Percentiles rank a stretch among this genome's conserved stretches.
phyloP scores from a whole-genome alignment of 2,329 filamentous ascomycete species.

The Aureobasidium subglaciale region DNA sequence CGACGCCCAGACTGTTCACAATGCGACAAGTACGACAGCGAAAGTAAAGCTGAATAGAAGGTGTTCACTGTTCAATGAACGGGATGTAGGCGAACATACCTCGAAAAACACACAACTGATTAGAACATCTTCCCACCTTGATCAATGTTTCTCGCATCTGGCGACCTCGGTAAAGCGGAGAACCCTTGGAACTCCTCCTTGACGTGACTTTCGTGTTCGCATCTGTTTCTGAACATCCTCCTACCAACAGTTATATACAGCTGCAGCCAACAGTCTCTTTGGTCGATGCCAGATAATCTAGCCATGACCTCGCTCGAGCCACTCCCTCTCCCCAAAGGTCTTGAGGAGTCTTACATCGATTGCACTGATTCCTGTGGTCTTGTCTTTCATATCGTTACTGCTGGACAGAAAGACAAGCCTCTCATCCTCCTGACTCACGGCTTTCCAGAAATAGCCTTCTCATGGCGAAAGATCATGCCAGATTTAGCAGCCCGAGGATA shows the following conservation, averaged over 20 bases:
- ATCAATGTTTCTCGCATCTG: too few relatives aligned
- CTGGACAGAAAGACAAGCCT: slow-evolving; percentile 43
- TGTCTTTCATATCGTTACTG: slow-evolving; percentile 54
- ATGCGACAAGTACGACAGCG: too few relatives aligned
- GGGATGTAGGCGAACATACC: too few relatives aligned
- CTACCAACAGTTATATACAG: too few relatives aligned
- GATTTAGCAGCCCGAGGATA: slow-evolving; percentile 54
- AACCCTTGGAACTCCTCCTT: neutral
- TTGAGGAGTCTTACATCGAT: slow-evolving; percentile 51
- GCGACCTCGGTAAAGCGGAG: neutral
- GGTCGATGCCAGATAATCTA: neutral
- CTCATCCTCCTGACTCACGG: slow-evolving; percentile 59
- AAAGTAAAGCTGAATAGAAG: too few relatives aligned
- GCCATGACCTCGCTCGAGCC: slow-evolving; percentile 25
- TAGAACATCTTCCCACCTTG: too few relatives aligned
- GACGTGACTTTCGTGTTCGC: neutral
- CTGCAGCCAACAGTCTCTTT: neutral
- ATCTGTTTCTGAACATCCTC: neutral
- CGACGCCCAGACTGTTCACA: too few relatives aligned
- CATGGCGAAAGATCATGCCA: slow-evolving; percentile 59
- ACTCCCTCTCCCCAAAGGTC: slow-evolving; percentile 48
- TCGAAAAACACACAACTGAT: too few relatives aligned
- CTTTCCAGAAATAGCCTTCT: slow-evolving; percentile 62
- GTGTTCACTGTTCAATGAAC: too few relatives aligned
- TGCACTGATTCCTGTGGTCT: slow-evolving; percentile 48